Evolutionary conservation across 176 grass and related monocot genomes (phyloP), one percentile per base, ranked within the genome.

Genomic region (Avena insularis): DNA sequence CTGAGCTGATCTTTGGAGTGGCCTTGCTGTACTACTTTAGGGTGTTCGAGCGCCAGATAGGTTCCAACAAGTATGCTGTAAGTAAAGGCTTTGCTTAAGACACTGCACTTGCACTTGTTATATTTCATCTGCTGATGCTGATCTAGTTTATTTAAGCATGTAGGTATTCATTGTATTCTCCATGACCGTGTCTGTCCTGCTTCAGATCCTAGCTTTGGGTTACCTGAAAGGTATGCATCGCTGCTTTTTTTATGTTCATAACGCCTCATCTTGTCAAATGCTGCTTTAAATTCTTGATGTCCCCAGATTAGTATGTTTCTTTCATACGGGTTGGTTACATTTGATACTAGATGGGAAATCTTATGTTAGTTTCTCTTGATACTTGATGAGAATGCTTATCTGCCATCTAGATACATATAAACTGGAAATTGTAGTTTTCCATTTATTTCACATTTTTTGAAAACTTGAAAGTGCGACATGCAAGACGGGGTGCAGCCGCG

Each of bases 1-100:
- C 94, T 57, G 94, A 98, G 83, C 87, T 98, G 77, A 94, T 98
- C 38, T 98, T 98, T 72, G 94, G 97, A 84, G 87, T 65, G 2
- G 87, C 82, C 64, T 78, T 98, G 68, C 83, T 98, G 14, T 98
- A 98, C 90, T 96, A 98, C 77, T 98, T 98, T 66, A 88, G 97
- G 85, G 94, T 98, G 47, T 98, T 96, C 14, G 97, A 98, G 70
- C 81, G 93, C 17, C 94, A 98, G 75, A 98, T 98, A 82, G 90
- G 97, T 61, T 98, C 94, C 9, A 98, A 96, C 78, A 98, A 98
- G 81, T 94, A 98, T 81, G 78, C 94, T 36, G 97, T 98, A 89
- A 98, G 89, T 81, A 55, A 0, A 46, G 62, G 61, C 80, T 78
- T 71, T 71, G 36, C 31, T 77, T 3, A 75, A 40, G 4, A 77